Evolutionary conservation across 345 rosid genomes (phyloP).

Genomic region (Carallia pectinifolia): DNA sequence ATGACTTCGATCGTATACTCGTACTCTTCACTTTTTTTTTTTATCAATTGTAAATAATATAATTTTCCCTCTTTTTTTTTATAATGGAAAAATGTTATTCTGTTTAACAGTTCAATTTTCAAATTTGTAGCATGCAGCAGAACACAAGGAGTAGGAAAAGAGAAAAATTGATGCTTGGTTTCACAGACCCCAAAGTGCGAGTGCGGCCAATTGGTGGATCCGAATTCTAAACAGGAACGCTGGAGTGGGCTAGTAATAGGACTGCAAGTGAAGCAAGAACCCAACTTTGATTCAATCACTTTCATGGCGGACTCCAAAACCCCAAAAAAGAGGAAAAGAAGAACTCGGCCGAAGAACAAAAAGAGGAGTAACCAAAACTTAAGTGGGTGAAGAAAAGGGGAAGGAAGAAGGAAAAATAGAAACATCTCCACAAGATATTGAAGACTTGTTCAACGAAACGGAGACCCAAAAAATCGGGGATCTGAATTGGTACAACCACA

Average conservation of each 20-base stretch:
- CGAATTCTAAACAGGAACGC: not conserved
- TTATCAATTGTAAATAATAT: not conserved
- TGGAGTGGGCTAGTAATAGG: not conserved
- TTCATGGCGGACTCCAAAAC: slow-evolving; percentile 3
- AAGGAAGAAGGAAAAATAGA: not conserved
- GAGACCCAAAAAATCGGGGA: slow-evolving; percentile 52
- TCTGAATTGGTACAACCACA: slow-evolving; percentile 68
- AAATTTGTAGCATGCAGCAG: not conserved
- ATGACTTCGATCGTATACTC: no score
- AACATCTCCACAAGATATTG: slow-evolving; percentile 42
- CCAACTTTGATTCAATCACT: not conserved
- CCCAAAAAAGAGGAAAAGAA: slow-evolving; percentile 11
- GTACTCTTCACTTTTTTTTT: no score
- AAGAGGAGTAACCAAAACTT: not conserved
- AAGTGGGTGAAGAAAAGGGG: no score
- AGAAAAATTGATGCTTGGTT: not conserved
- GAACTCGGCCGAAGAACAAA: slow-evolving; percentile 4
- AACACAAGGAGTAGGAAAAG: not conserved
- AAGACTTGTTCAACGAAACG: slow-evolving; percentile 59
- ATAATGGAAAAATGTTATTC: not conserved
- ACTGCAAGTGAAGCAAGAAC: not conserved
- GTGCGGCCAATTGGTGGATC: not conserved
- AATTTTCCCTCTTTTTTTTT: not conserved
- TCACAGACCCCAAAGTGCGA: not conserved
- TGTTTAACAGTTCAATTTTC: not conserved